These are phyloP conservation scores for Penicillium atrosanguineum DNA, from an alignment of 495 filamentous ascomycete species.

Conservation along the genomic window DNA sequence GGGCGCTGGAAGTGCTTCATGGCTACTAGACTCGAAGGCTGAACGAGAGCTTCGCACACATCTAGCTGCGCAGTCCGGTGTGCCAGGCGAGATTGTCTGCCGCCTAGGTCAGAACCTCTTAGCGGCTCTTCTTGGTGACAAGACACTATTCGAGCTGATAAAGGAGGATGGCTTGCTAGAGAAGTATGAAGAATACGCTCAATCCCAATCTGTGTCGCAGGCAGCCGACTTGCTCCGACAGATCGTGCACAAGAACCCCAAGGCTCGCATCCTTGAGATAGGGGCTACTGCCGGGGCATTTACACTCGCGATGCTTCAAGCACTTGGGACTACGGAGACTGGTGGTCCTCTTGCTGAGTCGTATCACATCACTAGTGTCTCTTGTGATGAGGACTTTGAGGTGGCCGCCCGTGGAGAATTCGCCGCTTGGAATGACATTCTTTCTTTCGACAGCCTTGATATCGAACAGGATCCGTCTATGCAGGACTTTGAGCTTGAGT, in stretches of 20 bases:
- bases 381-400: neutral
- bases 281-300: slow-evolving; percentile 22
- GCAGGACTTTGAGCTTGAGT: neutral
- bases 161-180: neutral
- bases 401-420: neutral
- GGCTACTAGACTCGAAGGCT: neutral
- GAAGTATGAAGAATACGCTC: neutral
- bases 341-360: neutral
- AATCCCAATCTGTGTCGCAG: neutral
- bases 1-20: neutral
- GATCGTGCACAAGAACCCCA: slow-evolving; percentile 24
- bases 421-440: neutral
- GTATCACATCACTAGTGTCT: slow-evolving; percentile 1
- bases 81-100: neutral
- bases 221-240: slow-evolving; percentile 8
- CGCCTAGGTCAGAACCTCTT: no score
- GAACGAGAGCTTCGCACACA: neutral
- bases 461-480: neutral
- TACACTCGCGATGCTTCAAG: slow-evolving; percentile 15
- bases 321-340: neutral
- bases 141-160: no score
- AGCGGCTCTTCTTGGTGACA: no score
- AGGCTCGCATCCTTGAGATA: slow-evolving; percentile 20
- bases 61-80: neutral
- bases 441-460: slow-evolving; percentile 2